phyloP scores from a whole-genome alignment of 176 grass and related monocot species.

The Musa schizocarpa region DNA sequence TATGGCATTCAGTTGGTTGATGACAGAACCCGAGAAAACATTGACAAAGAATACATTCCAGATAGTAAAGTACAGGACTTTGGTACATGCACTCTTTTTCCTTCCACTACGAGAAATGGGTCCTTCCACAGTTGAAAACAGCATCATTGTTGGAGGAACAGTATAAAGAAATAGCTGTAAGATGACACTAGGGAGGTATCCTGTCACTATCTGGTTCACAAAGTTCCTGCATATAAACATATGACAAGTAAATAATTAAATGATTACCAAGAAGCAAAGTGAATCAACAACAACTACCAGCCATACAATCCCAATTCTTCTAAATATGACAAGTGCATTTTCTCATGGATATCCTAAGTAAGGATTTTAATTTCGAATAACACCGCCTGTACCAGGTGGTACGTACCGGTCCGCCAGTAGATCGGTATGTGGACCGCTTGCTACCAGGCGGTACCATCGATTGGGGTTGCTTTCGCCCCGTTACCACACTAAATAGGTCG shows the following conservation, averaged over 20 bases:
- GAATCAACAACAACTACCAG: conserved; percentile 8
- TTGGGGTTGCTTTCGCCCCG: too few species aligned
- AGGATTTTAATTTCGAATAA: too few species aligned
- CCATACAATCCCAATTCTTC: not conserved
- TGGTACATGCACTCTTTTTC: conserved; percentile 83
- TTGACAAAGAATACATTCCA: conserved; percentile 96
- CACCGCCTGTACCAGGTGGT: too few species aligned
- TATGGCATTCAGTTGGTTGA: conserved; percentile 55
- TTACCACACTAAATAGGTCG: too few species aligned
- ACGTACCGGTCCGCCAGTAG: too few species aligned
- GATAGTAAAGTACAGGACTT: conserved; percentile 81
- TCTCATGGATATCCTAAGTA: not conserved
- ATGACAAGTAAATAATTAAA: conserved; percentile 17
- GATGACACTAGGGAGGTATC: conserved; percentile 91
- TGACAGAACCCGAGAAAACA: conserved; percentile 64
- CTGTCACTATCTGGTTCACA: conserved; percentile 68
- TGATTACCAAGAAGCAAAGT: conserved; percentile 4
- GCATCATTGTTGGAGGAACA: conserved; percentile 75
- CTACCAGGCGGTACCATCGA: too few species aligned
- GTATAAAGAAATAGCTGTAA: conserved; percentile 64
- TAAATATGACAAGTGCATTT: not conserved
- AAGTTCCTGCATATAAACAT: conserved; percentile 40
- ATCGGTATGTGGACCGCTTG: too few species aligned
- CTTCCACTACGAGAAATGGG: conserved; percentile 78
- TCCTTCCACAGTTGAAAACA: conserved; percentile 74